phyloP scores from a whole-genome alignment of 139 green algal genomes.

The Chlorella ohadii region DNA sequence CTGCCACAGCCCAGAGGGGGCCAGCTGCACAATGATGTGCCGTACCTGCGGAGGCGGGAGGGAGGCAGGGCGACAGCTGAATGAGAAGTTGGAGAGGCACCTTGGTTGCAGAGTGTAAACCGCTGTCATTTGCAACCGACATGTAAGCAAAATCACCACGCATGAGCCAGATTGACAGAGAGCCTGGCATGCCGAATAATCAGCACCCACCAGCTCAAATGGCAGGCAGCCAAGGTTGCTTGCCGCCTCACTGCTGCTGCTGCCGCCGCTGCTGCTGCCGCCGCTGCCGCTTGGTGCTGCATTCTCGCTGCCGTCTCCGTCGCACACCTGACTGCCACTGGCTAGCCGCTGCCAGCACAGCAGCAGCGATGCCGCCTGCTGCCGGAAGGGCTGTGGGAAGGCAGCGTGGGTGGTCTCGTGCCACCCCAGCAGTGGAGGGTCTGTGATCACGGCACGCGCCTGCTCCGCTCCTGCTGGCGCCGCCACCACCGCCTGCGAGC shows the following conservation, averaged over 20 bases:
- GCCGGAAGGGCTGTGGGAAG: background rate
- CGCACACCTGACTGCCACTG: background rate
- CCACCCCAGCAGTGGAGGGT: slow-evolving; percentile 15
- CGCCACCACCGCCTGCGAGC: background rate
- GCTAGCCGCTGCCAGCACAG: slow-evolving; percentile 5
- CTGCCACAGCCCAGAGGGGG: background rate
- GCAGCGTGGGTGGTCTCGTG: background rate
- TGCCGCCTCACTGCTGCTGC: background rate
- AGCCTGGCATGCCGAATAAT: too few species aligned
- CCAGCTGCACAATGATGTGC: background rate
- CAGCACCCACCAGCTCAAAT: slow-evolving; percentile 5
- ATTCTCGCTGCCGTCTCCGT: background rate
- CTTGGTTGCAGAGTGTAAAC: too few species aligned
- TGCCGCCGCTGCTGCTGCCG: background rate
- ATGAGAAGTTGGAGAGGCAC: too few species aligned
- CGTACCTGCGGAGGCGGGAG: background rate
- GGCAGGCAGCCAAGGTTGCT: background rate
- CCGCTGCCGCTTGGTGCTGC: background rate
- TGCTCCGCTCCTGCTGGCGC: background rate
- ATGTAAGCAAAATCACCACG: too few species aligned
- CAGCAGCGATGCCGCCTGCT: background rate
- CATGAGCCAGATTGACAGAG: background rate
- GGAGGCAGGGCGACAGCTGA: background rate
- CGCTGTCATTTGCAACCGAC: too few species aligned
- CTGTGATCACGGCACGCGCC: background rate